These are phyloP conservation scores for Puya raimondii DNA, from an alignment of 176 grass and related monocot genomes.

Conservation along the genomic window DNA sequence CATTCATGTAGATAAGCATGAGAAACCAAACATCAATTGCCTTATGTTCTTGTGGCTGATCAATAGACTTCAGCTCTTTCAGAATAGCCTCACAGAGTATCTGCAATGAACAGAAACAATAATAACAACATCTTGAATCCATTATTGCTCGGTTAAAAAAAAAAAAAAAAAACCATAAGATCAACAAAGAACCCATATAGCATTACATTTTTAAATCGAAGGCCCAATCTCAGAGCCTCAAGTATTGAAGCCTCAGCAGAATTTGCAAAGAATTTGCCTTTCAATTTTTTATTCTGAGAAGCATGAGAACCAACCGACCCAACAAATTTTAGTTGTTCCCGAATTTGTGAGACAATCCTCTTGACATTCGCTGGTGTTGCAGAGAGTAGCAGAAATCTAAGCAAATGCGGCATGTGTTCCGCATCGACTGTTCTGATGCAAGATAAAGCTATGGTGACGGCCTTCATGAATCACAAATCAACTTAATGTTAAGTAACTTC, in stretches of 20 bases:
- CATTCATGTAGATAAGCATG: conserved; percentile 77
- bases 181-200: no score
- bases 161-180: no score
- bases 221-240: conserved; percentile 61
- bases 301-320: conserved; percentile 39
- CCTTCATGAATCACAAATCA: conserved; percentile 38
- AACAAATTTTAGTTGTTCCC: conserved; percentile 74
- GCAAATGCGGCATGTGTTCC: conserved; percentile 72
- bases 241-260: conserved; percentile 63
- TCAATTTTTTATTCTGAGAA: conserved; percentile 64
- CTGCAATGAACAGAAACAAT: conserved; percentile 34
- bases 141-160: no score
- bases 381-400: conserved; percentile 74
- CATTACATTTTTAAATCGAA: conserved; percentile 75
- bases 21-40: conserved; percentile 84
- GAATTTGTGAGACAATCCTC: conserved; percentile 77
- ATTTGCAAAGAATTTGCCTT: conserved; percentile 52
- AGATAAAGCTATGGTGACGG: conserved; percentile 73
- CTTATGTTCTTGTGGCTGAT: conserved; percentile 55
- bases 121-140: conserved; percentile 6
- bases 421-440: conserved; percentile 68
- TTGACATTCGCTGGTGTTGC: conserved; percentile 56
- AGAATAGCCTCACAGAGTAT: conserved; percentile 68
- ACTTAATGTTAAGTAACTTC: no score
- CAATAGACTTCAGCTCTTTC: conserved; percentile 63